Evolutionary conservation across 768 basidiomycete species (phyloP), one percentile per base, ranked within the genome.

Genomic region (Lactifluus subvellereus): DNA sequence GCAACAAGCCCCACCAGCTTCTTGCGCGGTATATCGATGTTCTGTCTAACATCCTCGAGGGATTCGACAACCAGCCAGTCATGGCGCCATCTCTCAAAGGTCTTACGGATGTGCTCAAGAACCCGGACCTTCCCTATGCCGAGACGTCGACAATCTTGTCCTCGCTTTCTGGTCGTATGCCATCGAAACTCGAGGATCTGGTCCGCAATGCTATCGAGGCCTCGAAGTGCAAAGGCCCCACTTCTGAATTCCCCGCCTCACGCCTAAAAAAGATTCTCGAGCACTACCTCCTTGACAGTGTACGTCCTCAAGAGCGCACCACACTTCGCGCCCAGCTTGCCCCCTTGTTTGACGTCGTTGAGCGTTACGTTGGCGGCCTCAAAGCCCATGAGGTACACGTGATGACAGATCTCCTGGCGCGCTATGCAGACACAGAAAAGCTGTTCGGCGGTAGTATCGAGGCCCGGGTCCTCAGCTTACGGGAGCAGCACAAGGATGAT

Each of bases 391-490:
- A 96, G 74, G 86, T 86, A 59, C 78, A 83, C 60, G 84, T 84
- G 6, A 82, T 97, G 62, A 91, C 94, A 0, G 77, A 77, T 57
- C 79, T 98, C 66, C 78, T 99, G 59, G 83, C 79, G 43, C 82
- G 83, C 55, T 98, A 97, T 71, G 88, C 84, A 69, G 79, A 84
- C 55, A 94, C 94, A 0, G 96, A 98, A 76, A 89, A 87, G 72
- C 75, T 98, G 14, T 99, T 99, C 70, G 91, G 91, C 48, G 94
- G 94, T 47, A 90, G 90, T 71, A 94, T 97, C 66, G 95, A 98
- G 75, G 88, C 92, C 54, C 86, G 94, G 45, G 88, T 98, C 54
- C 80, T 98, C 61, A 82, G 86, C 55, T 83, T 99, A 45, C 84
- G 97, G 59, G 97, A 98, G 56, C 87, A 94, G 69, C 75, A 95